Percentiles rank a stretch among this genome's conserved stretches.
Evolutionary conservation across 2,329 filamentous ascomycete genomes (phyloP).

Genomic region (Botrytis deweyae): DNA sequence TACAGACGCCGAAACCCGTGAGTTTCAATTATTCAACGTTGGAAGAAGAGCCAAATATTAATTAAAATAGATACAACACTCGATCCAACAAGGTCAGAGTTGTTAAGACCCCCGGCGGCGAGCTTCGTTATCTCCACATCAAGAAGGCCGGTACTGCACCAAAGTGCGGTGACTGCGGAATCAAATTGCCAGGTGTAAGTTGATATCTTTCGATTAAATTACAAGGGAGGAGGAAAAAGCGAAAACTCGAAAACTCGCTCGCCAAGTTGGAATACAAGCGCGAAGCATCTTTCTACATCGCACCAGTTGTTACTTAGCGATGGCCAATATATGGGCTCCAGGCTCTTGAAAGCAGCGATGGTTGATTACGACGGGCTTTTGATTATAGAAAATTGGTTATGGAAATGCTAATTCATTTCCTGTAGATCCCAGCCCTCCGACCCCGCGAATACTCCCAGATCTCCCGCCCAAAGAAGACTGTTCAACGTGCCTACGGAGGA

Average conservation of each 20-base stretch:
- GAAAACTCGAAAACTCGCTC: neutral
- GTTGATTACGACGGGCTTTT: neutral
- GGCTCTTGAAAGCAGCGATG: neutral
- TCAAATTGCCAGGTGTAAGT: constrained; percentile 98
- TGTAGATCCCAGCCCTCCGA: constrained; percentile 88
- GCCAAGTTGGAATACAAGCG: neutral
- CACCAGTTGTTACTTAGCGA: neutral
- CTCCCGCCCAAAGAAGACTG: constrained; percentile 99
- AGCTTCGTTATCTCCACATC: constrained; percentile 95
- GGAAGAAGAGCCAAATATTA: constrained; percentile 23
- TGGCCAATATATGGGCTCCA: neutral
- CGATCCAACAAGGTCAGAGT: constrained; percentile 94
- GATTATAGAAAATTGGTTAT: neutral
- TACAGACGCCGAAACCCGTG: constrained; percentile 73
- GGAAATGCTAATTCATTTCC: constrained; percentile 34
- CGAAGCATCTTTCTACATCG: neutral
- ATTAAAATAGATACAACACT: constrained; percentile 81
- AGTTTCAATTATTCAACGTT: constrained; percentile 39
- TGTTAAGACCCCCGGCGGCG: constrained; percentile 94
- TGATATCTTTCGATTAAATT: constrained; percentile 20
- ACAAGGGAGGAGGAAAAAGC: neutral
- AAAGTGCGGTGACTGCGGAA: constrained; percentile 99
- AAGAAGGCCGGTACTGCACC: constrained; percentile 99
- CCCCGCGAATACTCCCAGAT: constrained; percentile 96
- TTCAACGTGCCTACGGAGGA: constrained; percentile 97